Evolutionary conservation across 2,329 filamentous ascomycete genomes (phyloP), one percentile per base, ranked within the genome.

Genomic region (Hymenotorrendiella dingleyae): DNA sequence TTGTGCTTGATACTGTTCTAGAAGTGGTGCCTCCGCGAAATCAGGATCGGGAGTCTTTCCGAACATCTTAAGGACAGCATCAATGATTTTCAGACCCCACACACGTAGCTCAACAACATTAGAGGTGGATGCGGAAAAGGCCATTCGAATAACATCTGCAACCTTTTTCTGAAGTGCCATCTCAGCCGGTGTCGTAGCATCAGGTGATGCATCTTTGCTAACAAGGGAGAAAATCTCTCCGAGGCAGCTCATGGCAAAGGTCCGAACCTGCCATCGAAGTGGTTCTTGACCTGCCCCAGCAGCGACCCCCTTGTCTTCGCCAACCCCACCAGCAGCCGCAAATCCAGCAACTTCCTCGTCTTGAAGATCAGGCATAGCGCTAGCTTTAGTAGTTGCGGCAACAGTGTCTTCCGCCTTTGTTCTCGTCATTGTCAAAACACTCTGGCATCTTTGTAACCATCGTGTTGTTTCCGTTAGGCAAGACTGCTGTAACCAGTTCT

Each of bases 341-440:
- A 98, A 97, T 0, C 93, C 93, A 40, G 93, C 93, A 26, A 95
- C 91, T 62, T 98, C 94, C 61, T 98, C 93, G 60, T 98, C 93
- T 49, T 91, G 85, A 0, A 97, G 67, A 55, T 98, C 93, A n/a
- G 86, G 74, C 10, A 76, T 71, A 4, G 73, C 70, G 8, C 69
- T 72, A 6, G 65, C 61, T 54, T 70, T 76, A 9, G 69, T 63
- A 4, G 70, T 66, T 9, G 63, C 60, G 14, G 65, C 66, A 4
- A 66, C 61, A 1, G 69, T 62, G 32, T 75, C 71, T 30, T 80
- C 74, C 2, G 68, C 66, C 57, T 84, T 86, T 22, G 76, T 74
- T 51, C 86, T 80, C 0, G 86, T 94, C 73, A 94, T 94, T 26
- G 87, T 93, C 49, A 97, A 76, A 9, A 96, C 85, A 19, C 78